A percentile compares a stretch with the other conserved stretches of the same genome.
Conservation (phyloP, 2,329 filamentous ascomycete genomes). For the Byssochlamys sp. region DNA sequence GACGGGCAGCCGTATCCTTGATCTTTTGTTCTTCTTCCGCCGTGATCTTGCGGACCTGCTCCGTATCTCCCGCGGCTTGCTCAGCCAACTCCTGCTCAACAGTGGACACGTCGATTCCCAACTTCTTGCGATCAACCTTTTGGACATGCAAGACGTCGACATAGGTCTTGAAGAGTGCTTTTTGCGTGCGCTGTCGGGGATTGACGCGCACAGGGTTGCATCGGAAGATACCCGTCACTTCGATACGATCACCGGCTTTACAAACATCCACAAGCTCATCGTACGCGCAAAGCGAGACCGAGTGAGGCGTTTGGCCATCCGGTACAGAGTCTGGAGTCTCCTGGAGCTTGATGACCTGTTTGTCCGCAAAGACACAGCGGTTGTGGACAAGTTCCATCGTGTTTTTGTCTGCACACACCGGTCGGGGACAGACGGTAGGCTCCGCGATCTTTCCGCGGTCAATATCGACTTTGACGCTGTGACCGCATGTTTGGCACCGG, state of each 20-base stretch:
- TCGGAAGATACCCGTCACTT: constrained; percentile 94
- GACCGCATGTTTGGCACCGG: constrained; percentile 84
- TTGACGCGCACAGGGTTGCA: constrained; percentile 90
- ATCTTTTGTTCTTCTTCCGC: constrained; percentile 87
- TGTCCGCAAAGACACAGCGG: constrained; percentile 85
- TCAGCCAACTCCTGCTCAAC: constrained; percentile 74
- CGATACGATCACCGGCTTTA: constrained; percentile 91
- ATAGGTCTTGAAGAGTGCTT: constrained; percentile 95
- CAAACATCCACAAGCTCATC: constrained; percentile 95
- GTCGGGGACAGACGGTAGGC: constrained; percentile 77
- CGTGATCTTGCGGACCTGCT: constrained; percentile 73
- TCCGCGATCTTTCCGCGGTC: constrained; percentile 94
- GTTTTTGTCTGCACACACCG: constrained; percentile 72
- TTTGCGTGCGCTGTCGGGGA: constrained; percentile 80
- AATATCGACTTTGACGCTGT: constrained; percentile 80
- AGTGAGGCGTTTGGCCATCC: constrained; percentile 92
- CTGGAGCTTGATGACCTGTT: constrained; percentile 97
- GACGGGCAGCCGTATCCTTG: constrained; percentile 63
- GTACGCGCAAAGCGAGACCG: constrained; percentile 89
- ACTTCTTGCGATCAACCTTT: constrained; percentile 88
- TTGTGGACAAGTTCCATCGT: constrained; percentile 99
- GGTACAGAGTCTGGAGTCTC: constrained; percentile 93
- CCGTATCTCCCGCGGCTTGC: constrained; percentile 58
- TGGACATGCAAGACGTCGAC: constrained; percentile 92
- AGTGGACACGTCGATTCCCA: constrained; percentile 83